These are phyloP conservation scores for Hortaea sp. DNA, from an alignment of 2,329 filamentous ascomycete genomes.

Conservation along the genomic window DNA sequence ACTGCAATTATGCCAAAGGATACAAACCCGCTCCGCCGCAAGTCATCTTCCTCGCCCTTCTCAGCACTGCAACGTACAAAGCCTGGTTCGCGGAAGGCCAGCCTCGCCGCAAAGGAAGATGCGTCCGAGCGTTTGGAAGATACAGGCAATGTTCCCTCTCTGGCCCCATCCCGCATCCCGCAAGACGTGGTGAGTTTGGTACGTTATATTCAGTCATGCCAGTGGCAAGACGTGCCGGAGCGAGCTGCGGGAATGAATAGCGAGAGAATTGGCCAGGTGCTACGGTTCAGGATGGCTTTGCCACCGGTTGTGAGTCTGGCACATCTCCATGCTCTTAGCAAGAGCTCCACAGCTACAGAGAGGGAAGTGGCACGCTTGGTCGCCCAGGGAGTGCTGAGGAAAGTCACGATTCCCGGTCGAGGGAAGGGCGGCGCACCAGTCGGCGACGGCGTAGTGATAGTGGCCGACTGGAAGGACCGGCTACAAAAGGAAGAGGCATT, in stretches of 20 bases:
- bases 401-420: constrained; percentile 52
- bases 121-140: constrained; percentile 47
- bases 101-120: constrained; percentile 11
- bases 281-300: constrained; percentile 49
- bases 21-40: constrained; percentile 23
- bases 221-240: constrained; percentile 56
- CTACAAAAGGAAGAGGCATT: constrained; percentile 17
- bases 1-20: constrained; percentile 4
- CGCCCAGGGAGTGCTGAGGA: constrained; percentile 47
- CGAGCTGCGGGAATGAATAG: constrained; percentile 52
- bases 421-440: constrained; percentile 47
- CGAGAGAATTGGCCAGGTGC: constrained; percentile 50
- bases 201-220: constrained; percentile 48
- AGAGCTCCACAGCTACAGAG: constrained; percentile 54
- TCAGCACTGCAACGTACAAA: constrained; percentile 28
- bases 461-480: constrained; percentile 42
- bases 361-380: constrained; percentile 55
- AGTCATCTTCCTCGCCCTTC: constrained; percentile 30
- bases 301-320: constrained; percentile 56
- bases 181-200: constrained; percentile 46
- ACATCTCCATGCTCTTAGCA: constrained; percentile 55
- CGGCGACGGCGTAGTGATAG: constrained; percentile 56
- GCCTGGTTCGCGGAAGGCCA: constrained; percentile 12
- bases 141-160: constrained; percentile 41
- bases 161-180: constrained; percentile 51